Conservation (phyloP, 345 rosid species). For the Eucalyptus pumila region DNA sequence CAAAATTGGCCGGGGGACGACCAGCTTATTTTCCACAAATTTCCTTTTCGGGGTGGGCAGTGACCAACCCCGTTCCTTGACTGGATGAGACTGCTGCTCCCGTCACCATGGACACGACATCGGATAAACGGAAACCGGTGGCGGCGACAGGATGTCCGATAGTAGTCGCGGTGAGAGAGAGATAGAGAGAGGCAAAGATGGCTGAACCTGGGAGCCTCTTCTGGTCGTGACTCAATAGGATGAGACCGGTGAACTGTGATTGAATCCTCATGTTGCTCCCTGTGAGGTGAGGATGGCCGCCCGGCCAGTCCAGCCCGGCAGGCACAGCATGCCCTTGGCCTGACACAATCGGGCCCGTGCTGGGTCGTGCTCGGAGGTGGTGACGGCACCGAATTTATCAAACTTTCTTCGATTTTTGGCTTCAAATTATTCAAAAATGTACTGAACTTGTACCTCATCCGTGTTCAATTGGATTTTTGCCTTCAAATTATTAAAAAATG, state of each 20-base stretch:
- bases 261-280: neutral
- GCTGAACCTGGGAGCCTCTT: neutral
- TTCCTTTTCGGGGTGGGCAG: neutral
- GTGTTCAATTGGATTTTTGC: neutral
- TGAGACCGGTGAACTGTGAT: neutral
- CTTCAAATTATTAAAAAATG: neutral
- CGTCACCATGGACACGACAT: neutral
- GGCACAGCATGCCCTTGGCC: neutral
- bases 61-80: neutral
- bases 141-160: neutral
- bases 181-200: neutral
- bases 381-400: neutral
- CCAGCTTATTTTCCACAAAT: neutral
- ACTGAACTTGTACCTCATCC: neutral
- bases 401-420: neutral
- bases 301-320: too few relatives aligned
- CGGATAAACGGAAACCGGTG: neutral
- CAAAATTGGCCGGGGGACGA: neutral
- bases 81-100: neutral
- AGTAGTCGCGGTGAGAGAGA: neutral
- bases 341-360: neutral
- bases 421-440: neutral
- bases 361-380: neutral
- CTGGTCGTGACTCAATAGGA: neutral
- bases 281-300: neutral